Conservation (phyloP, 228 moss, liverwort and hornwort genomes). For the Sphagnum magellanicum region DNA sequence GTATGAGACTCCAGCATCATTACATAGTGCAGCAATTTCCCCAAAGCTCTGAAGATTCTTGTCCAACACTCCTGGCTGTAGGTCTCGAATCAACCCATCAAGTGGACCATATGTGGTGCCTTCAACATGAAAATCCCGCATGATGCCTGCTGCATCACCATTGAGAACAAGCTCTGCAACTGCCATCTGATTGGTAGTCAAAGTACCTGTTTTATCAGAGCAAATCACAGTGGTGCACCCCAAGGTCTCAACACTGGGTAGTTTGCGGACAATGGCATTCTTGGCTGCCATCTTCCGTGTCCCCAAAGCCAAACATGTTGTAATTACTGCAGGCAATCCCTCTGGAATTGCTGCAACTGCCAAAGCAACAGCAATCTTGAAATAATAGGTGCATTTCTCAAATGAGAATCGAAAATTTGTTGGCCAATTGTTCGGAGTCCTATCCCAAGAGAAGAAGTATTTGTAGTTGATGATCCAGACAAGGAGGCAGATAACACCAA, state of each 20-base stretch:
- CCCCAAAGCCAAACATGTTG: conserved; percentile 62
- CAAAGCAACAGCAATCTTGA: conserved; percentile 61
- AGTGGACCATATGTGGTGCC: conserved; percentile 36
- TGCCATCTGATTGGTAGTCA: conserved; percentile 52
- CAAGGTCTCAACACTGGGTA: conserved; percentile 56
- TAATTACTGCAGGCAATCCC: conserved; percentile 63
- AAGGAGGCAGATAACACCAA: conserved; percentile 49
- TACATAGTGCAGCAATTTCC: conserved; percentile 46
- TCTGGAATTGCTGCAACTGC: conserved; percentile 68
- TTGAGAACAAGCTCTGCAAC: conserved; percentile 45
- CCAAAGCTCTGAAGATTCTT: conserved; percentile 32
- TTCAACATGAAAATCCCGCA: conserved; percentile 43
- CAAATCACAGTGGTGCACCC: conserved; percentile 65
- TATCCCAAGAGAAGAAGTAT: conserved; percentile 49
- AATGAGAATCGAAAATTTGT: conserved; percentile 34
- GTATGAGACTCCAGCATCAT: conserved; percentile 34
- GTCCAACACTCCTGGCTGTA: conserved; percentile 29
- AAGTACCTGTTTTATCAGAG: conserved; percentile 57
- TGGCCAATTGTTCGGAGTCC: conserved; percentile 20
- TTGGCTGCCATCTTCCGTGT: conserved; percentile 62
- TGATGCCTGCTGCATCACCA: conserved; percentile 23
- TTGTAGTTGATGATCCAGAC: conserved; percentile 69
- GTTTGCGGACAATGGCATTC: conserved; percentile 65
- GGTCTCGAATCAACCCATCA: conserved; percentile 30
- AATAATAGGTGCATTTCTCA: conserved; percentile 54